Evolutionary conservation across 306 rosid species (phyloP).

Genomic region (Senna siamea): DNA sequence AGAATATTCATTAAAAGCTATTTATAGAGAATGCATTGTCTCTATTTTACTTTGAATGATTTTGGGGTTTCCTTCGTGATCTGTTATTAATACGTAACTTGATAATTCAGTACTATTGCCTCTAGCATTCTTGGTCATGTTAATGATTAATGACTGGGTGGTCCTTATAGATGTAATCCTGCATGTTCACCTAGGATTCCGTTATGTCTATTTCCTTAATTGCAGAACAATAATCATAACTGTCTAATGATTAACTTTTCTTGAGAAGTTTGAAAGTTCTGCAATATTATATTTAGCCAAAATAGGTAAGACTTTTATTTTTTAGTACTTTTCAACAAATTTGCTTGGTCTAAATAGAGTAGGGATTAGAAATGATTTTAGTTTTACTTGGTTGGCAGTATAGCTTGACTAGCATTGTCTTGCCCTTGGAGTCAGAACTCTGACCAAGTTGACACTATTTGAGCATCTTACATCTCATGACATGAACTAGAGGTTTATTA

Average conservation of each 20-base stretch:
- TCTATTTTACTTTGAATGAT: too few species aligned
- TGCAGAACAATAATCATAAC: background rate
- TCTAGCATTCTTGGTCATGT: background rate
- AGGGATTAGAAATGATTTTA: constrained; percentile 32
- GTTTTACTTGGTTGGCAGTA: constrained; percentile 16
- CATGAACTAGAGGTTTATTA: constrained; percentile 16
- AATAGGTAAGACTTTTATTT: background rate
- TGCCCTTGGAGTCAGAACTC: constrained; percentile 24
- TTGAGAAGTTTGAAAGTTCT: background rate
- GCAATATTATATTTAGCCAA: background rate
- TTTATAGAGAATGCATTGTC: too few species aligned
- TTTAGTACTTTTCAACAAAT: background rate
- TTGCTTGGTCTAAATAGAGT: background rate
- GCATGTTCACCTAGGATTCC: background rate
- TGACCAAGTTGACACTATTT: constrained; percentile 12
- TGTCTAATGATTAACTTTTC: background rate
- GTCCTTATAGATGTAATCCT: background rate
- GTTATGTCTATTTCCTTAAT: background rate
- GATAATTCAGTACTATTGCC: background rate
- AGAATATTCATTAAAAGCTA: too few species aligned
- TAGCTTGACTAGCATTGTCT: background rate
- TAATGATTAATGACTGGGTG: background rate
- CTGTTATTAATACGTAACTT: background rate
- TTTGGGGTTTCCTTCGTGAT: too few species aligned
- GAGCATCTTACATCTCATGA: constrained; percentile 18